A percentile compares a stretch with the other conserved stretches of the same genome.
These are phyloP conservation scores for Cicer judaicum DNA, from an alignment of 306 rosid species.

Conservation along the genomic window DNA sequence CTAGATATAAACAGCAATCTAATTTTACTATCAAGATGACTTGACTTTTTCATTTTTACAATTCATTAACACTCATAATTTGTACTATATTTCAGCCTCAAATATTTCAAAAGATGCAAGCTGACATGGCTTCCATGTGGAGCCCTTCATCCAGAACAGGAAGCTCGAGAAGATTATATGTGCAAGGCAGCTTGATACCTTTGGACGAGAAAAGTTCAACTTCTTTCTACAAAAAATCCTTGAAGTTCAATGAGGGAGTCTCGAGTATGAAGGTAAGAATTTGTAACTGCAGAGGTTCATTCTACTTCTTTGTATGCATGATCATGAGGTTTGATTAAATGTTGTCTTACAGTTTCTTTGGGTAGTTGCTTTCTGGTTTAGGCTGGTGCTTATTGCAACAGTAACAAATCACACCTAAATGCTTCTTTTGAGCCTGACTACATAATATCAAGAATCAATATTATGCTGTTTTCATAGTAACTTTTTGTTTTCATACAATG, in stretches of 20 bases:
- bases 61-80: slow-evolving; percentile 38
- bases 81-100: slow-evolving; percentile 72
- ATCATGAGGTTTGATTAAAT: slow-evolving; percentile 26
- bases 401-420: slow-evolving; percentile 15
- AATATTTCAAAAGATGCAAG: slow-evolving; percentile 77
- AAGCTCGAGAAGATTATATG: slow-evolving; percentile 59
- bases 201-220: slow-evolving; percentile 51
- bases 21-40: slow-evolving; percentile 25
- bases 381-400: slow-evolving; percentile 24
- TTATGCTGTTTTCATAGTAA: slow-evolving; percentile 13
- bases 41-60: slow-evolving; percentile 25
- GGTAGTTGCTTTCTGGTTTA: slow-evolving; percentile 37
- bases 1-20: slow-evolving; percentile 33
- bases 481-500: slow-evolving; percentile 34
- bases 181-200: slow-evolving; percentile 54
- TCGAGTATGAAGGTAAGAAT: slow-evolving; percentile 71
- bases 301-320: slow-evolving; percentile 32
- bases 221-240: slow-evolving; percentile 49
- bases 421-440: slow-evolving; percentile 16
- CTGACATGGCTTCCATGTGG: slow-evolving; percentile 95
- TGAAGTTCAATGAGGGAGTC: slow-evolving; percentile 64
- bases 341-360: slow-evolving; percentile 32
- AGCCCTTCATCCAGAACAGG: slow-evolving; percentile 66
- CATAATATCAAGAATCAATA: slow-evolving; percentile 14
- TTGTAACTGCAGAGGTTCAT: slow-evolving; percentile 22